phyloP scores from a whole-genome alignment of 2,329 filamentous ascomycete genomes.

The Podosphaera aphanis region DNA sequence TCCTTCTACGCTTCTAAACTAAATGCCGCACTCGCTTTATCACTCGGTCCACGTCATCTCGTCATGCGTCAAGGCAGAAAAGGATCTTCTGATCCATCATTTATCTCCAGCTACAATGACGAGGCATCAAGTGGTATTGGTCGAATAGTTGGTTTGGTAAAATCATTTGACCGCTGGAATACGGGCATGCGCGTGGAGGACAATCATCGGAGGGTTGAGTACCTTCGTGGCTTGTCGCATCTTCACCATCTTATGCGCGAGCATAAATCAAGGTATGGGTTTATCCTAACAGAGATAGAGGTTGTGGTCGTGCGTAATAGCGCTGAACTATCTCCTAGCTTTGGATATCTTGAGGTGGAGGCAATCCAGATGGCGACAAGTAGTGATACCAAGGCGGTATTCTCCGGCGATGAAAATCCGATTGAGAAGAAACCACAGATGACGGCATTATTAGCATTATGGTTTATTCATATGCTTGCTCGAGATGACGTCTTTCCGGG shows the following conservation, averaged over 20 bases:
- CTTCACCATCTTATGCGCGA: conserved; percentile 84
- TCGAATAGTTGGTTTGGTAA: conserved; percentile 64
- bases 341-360: conserved; percentile 37
- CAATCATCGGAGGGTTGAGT: conserved; percentile 64
- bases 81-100: conserved; percentile 17
- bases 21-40: conserved; percentile 60
- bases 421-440: conserved; percentile 34
- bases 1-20: conserved; percentile 67
- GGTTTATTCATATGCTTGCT: conserved; percentile 54
- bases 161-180: conserved; percentile 85
- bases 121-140: conserved; percentile 26
- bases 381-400: conserved; percentile 5
- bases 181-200: conserved; percentile 75
- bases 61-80: conserved; percentile 14
- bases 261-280: conserved; percentile 79
- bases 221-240: conserved; percentile 66
- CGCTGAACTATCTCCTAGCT: conserved; percentile 46
- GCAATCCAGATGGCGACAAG: conserved; percentile 34
- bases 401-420: conserved; percentile 12
- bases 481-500: conserved; percentile 33
- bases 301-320: conserved; percentile 74
- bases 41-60: conserved; percentile 40
- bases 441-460: conserved; percentile 52
- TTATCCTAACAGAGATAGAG: conserved; percentile 91
- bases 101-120: conserved; percentile 28